Conservation (phyloP, 1,284 basidiomycete genomes). For the Tilletiaria anomala region DNA sequence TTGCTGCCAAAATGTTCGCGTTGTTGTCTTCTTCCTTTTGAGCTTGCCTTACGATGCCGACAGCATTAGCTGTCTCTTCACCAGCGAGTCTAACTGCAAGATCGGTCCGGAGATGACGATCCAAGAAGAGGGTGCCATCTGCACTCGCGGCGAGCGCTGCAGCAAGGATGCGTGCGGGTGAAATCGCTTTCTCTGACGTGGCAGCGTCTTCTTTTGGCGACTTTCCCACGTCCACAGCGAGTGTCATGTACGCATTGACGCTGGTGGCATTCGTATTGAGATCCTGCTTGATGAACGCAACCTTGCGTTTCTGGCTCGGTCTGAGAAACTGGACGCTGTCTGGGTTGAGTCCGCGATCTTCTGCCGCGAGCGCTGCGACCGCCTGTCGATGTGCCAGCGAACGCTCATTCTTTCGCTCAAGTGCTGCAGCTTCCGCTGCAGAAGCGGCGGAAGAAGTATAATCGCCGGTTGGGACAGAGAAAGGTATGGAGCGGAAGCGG, state of each 20-base stretch:
- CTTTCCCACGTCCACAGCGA: conserved; percentile 5
- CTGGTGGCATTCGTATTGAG: conserved; percentile 26
- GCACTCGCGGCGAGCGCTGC: conserved; percentile 50
- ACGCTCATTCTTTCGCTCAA: conserved; percentile 42
- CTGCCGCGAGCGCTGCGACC: conserved; percentile 40
- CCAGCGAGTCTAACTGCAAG: conserved; percentile 15
- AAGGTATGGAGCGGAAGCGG: conserved; percentile 39
- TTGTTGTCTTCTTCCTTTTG: not conserved
- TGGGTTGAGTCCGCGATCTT: conserved; percentile 4
- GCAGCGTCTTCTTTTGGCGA: not conserved
- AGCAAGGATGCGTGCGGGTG: conserved; percentile 48
- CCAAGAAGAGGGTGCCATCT: conserved; percentile 62
- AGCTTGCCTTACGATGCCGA: conserved; percentile 26
- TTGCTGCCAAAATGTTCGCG: not conserved
- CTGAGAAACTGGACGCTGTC: conserved; percentile 49
- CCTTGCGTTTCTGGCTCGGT: conserved; percentile 74
- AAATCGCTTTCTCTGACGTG: not conserved
- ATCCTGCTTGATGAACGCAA: conserved; percentile 84
- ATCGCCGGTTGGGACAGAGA: conserved; percentile 34
- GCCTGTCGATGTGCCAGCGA: conserved; percentile 53
- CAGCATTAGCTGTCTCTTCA: conserved; percentile 22
- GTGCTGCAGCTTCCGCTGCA: conserved; percentile 36
- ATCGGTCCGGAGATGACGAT: conserved; percentile 41
- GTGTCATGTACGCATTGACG: conserved; percentile 34
- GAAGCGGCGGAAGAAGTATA: conserved; percentile 26